Evolutionary conservation across 495 filamentous ascomycete species (phyloP), one percentile per base, ranked within the genome.

Genomic region (Xylaria intraflava): DNA sequence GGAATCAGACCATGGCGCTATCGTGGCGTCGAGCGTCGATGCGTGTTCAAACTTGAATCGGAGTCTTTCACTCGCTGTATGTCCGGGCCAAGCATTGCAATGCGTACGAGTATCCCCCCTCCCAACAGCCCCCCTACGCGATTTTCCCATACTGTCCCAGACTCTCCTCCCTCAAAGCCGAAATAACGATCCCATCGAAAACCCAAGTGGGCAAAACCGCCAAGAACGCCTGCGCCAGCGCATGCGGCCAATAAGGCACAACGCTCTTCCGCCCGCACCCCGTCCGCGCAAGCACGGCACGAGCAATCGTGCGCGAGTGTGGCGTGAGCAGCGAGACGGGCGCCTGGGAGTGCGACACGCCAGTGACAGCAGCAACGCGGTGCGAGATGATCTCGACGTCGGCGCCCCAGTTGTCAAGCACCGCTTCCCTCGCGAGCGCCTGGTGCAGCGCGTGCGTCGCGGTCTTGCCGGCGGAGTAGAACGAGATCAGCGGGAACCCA

Each of bases 241-340:
- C 59, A 11, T 68, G 65, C 29, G 62, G 54, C 59, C 59, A 66
- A 23, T 66, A 60, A 24, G 65, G 62, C 11, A 63, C 57, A 20
- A 66, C 55, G 22, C 48, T 44, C 9, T 43, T 24, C 33, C 48
- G 30, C 12, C 58, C 61, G 52, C 62, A 67, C 5, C 68, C 69
- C 35, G 64, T 65, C 6, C 61, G 55, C 4, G 50, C 51, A 17
- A 72, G 53, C 1, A 62, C 49, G 6, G 60, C 61, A 31, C 39
- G 43, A 2, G 67, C 67, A n/a, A 65, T 38, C 1, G 47, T 60
- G 17, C 48, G 42, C 33, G 67, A 35, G n/a, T 41, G 59, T 22
- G 61, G 39, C 23, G 62, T 60, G 24, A 51, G 39, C 16, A 62
- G 51, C 30, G 62, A 17, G 7, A 51, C 49, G 29, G 56, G 51